These are phyloP conservation scores for Epichloe bromicola DNA, from an alignment of 2,329 filamentous ascomycete species.

Conservation along the genomic window DNA sequence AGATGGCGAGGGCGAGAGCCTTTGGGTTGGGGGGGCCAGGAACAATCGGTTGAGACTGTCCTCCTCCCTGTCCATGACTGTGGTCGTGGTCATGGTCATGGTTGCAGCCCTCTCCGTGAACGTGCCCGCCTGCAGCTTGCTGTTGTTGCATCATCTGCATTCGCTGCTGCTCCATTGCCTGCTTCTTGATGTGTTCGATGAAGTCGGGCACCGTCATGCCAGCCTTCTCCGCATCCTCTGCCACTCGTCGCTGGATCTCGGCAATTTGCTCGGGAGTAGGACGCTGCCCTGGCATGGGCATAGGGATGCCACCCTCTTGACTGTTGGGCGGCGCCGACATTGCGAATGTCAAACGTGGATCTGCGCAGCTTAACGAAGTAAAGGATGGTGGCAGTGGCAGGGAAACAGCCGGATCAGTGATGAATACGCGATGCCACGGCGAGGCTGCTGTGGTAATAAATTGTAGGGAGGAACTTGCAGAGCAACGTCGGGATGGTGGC, in stretches of 20 bases:
- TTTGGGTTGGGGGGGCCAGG: slow-evolving; percentile 79
- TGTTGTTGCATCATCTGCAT: slow-evolving; percentile 31
- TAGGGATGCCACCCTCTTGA: slow-evolving; percentile 14
- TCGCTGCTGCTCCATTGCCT: slow-evolving; percentile 36
- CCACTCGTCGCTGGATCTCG: slow-evolving; percentile 70
- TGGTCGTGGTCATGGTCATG: slow-evolving; percentile 17
- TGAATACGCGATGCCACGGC: neutral
- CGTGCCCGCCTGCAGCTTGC: slow-evolving; percentile 6
- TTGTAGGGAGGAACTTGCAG: neutral
- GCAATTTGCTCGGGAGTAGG: slow-evolving; percentile 77
- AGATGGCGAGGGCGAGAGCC: slow-evolving; percentile 79
- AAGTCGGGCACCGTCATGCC: slow-evolving; percentile 81
- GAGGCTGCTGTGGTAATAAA: neutral
- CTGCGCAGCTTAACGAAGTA: slow-evolving; percentile 4
- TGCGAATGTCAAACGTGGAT: slow-evolving; percentile 1
- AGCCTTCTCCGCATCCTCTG: slow-evolving; percentile 67
- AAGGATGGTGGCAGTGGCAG: slow-evolving; percentile 1
- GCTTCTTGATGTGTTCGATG: slow-evolving; percentile 53
- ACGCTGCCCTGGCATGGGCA: slow-evolving; percentile 23
- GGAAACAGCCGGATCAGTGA: neutral
- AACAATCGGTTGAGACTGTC: slow-evolving; percentile 52
- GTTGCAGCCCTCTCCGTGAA: slow-evolving; percentile 12
- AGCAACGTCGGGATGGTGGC: slow-evolving; percentile 5
- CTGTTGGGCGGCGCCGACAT: slow-evolving; percentile 17
- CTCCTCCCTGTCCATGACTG: slow-evolving; percentile 24